Base-by-base conservation (phyloP, 1,284 basidiomycete genomes). In the Flammula alnicola region DNA sequence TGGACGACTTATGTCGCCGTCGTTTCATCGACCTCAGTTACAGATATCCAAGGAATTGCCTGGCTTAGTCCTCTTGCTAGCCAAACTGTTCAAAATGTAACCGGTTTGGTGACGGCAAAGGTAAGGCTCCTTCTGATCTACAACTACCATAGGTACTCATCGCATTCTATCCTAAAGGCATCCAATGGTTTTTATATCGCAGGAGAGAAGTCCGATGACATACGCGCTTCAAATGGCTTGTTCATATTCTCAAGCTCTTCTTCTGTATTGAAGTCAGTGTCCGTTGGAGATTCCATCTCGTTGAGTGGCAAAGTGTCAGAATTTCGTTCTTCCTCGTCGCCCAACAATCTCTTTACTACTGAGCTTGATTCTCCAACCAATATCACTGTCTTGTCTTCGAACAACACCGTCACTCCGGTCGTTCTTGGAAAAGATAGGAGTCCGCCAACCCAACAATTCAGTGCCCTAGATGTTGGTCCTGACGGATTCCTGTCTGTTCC, bases 401-500 rank as follows among this genome's bases (percentile, higher is more conserved):
- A 72, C 51, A 77, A 83, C 59, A 60, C 70, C 1, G 64, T 83
- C 22, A 66, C 57, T 0, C 79, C 82, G 10, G 51, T 76, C 11
- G 64, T 84, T 22, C 72, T 86, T n/a, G 82, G 82, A 5, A 64
- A 68, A 39, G 80, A 84, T 57, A 71, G 80, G 50, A 72, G 59
- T 6, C 83, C 83, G 3, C 83, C 83, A 0, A 80, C 75, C 5
- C 71, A 75, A 44, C 62, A 70, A 17, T 67, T 80, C 20, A 79
- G 78, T 23, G 63, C 74, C 14, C 68, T 83, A 14, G 83, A 86
- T 57, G 57, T 58, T 17, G 82, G 81, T 3, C 56, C 61, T 0
- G 81, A 83, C 62, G 80, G 80, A 0, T 80, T 76, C 67, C 68
- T 85, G 7, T 77, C 77, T 3, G 69, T 78, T 3, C 82, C 82